These are phyloP conservation scores for Lactifluus hygrophoroides DNA, from an alignment of 768 basidiomycete species.

Conservation along the genomic window DNA sequence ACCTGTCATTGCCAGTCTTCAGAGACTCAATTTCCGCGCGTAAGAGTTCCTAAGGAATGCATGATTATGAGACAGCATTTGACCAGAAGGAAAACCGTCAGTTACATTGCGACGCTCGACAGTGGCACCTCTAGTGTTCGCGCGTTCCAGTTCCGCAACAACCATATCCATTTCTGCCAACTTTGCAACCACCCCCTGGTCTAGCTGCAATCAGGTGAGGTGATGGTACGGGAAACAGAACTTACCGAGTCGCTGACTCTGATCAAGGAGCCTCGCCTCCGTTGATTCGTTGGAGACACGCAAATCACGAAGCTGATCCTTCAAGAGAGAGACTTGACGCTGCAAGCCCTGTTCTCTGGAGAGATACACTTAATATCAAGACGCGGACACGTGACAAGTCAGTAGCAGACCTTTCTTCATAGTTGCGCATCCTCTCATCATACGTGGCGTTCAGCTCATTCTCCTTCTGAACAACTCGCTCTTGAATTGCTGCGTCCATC, in stretches of 20 bases:
- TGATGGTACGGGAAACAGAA: not conserved
- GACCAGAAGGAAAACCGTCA: not conserved
- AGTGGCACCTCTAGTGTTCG: conserved; percentile 87
- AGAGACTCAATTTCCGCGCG: conserved; percentile 92
- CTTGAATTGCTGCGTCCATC: conserved; percentile 94
- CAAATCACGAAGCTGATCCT: conserved; percentile 83
- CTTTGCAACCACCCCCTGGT: conserved; percentile 86
- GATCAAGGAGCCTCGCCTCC: conserved; percentile 87
- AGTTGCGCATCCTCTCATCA: conserved; percentile 92
- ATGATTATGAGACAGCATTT: not conserved
- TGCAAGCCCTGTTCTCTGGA: conserved; percentile 85
- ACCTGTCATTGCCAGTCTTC: conserved; percentile 65
- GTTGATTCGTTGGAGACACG: conserved; percentile 87
- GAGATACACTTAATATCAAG: not conserved
- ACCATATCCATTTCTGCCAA: conserved; percentile 94
- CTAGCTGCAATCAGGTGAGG: conserved; percentile 31
- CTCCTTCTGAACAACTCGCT: conserved; percentile 86
- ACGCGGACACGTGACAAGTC: not conserved
- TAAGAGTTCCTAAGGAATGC: conserved; percentile 66
- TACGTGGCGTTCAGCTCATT: conserved; percentile 96
- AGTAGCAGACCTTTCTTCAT: conserved; percentile 75
- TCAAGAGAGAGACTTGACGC: conserved; percentile 82
- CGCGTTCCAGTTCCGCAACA: conserved; percentile 86
- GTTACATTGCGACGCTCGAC: conserved; percentile 89
- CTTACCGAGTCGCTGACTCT: conserved; percentile 81